Evolutionary conservation across 352 stramenopile genomes (phyloP), one percentile per base, ranked within the genome.

Genomic region (Hyphochytrium catenoides): DNA sequence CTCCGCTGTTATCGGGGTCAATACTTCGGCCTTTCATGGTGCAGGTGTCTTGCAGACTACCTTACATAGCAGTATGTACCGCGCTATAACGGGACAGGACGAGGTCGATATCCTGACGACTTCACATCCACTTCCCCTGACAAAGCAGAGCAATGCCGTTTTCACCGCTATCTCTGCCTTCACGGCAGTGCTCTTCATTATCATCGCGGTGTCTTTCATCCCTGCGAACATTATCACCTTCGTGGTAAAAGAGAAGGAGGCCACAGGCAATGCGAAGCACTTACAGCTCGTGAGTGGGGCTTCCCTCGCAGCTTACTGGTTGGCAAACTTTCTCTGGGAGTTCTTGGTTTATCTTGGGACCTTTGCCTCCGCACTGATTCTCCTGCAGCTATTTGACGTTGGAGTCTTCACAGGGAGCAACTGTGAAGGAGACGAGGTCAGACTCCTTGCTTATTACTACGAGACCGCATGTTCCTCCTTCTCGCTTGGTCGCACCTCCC

Each of bases 231-330:
- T 89, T 39, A 85, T 84, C 31, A 78, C 83, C 4, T 96, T 95
- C 54, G 50, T 97, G 22, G 88, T 98, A 21, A 77, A 89, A 37
- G 88, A 98, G 49, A 64, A 64, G 31, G 69, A 93, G 36, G 67
- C 78, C 4, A 50, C 48, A 7, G 53, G 68, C 47, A 94, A 94
- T 50, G 77, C 84, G 2, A 96, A 97, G 51, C 91, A 98, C 61
- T 73, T 92, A 55, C 79, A 94, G 47, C 74, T 66, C 51, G 85
- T 98, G 18, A 87, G 74, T 0, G 90, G 90, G 8, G 84, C 95
- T 0, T 75, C 71, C 22, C 59, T 95, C 7, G 46, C 43, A 1
- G 74, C 79, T 0, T 98, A 96, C 47, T 98, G 91, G 91, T 26
- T 93, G 2, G 75, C 81, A n/a, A 95, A 88, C 26, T 94, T 74